These are phyloP conservation scores for Penicillium steckii DNA, from an alignment of 495 filamentous ascomycete species.

Conservation along the genomic window DNA sequence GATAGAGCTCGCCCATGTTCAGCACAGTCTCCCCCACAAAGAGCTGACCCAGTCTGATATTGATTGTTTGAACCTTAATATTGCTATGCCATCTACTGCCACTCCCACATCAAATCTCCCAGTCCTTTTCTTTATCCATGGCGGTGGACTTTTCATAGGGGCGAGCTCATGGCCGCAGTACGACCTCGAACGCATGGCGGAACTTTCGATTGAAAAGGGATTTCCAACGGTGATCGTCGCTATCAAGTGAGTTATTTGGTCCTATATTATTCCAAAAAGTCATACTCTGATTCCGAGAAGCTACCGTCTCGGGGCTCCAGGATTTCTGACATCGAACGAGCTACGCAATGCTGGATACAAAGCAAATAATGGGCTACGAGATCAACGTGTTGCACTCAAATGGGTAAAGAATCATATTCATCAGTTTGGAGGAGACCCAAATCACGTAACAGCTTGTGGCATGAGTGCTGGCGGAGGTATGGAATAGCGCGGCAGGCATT, in stretches of 20 bases:
- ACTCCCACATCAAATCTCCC: conserved; percentile 34
- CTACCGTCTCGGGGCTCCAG: conserved; percentile 32
- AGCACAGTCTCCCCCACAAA: conserved; percentile 30
- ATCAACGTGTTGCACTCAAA: conserved; percentile 31
- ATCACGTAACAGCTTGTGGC: conserved; percentile 63
- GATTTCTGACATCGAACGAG: conserved; percentile 35
- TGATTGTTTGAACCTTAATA: conserved; percentile 46
- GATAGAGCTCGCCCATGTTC: conserved; percentile 25
- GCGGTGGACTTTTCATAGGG: conserved; percentile 41
- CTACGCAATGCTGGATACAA: conserved; percentile 30
- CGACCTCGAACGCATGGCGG: conserved; percentile 36
- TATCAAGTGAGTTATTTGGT: conserved; percentile 38
- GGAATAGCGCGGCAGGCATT: background rate
- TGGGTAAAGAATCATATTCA: conserved; percentile 38
- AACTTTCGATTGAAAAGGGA: conserved; percentile 37
- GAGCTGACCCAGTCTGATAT: conserved; percentile 27
- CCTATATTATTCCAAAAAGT: background rate
- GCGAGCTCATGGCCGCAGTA: conserved; percentile 42
- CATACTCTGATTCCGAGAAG: background rate
- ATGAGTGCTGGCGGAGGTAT: conserved; percentile 63
- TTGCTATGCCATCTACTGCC: conserved; percentile 34
- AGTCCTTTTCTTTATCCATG: conserved; percentile 47
- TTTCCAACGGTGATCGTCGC: conserved; percentile 42
- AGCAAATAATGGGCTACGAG: conserved; percentile 36
- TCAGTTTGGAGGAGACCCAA: conserved; percentile 65